Evolutionary conservation across 768 basidiomycete species (phyloP), one percentile per base, ranked within the genome.

Genomic region (Tricholoma matsutake): DNA sequence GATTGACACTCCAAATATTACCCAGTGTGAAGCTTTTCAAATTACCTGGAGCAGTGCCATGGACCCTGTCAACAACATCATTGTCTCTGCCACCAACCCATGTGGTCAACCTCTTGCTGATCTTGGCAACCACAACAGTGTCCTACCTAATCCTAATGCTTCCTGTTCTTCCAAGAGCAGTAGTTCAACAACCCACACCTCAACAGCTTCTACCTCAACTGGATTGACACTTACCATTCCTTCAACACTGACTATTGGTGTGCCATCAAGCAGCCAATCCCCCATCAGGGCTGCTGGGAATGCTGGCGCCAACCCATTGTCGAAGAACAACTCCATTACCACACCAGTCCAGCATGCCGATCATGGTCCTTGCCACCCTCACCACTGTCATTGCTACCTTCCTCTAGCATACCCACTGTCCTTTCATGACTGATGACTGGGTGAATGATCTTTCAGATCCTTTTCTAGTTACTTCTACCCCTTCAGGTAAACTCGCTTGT

Each of bases 41-140:
- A 71, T 91, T 65, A 78, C 78, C 39, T 92, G 90, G 90, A 67
- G 75, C 8, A 39, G 65, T 5, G 73, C 77, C 16, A 64, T 65
- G 4, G 71, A 68, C 0, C 87, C 88, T 2, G 89, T 86, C 77
- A 83, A 84, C 68, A 66, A 91, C 65, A 71, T 85, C 68, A 67
- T 86, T 54, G 87, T 86, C 34, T 56, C 77, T 56, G 74, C 79
- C 53, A 64, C 72, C 3, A 79, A 88, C 64, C 79, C 80, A 4
- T 93, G 91, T 63, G 84, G 84, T 64, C 74, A 78, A 34, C 69
- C 82, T 52, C 63, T 91, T 52, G 77, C 74, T 53, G 84, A 90
- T 64, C 78, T 90, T 51, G 85, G 84, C 57, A 81, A 86, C 73
- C 78, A 81, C 68, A 72, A 71, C n/a, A 68, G 65, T 51, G 72